Base-by-base conservation (phyloP, 1,284 basidiomycete genomes). In the Cryptococcus deneoformans region DNA sequence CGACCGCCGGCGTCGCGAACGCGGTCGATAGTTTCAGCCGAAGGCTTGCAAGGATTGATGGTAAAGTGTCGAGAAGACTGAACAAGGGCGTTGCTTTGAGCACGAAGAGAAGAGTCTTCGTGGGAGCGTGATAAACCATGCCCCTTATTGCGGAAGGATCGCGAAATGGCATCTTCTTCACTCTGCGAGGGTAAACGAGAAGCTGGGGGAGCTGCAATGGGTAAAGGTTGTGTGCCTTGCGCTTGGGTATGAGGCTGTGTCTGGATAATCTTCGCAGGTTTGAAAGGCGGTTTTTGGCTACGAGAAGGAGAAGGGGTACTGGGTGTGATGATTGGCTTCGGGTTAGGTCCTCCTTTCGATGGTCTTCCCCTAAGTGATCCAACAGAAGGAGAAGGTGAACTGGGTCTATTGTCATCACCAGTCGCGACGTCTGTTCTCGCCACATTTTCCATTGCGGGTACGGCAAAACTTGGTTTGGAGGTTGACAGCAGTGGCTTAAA, bases 1-100 rank as follows among this genome's bases (percentile, higher is more conserved):
- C 87, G 81, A 3, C 89, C 89, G 36, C 93, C 85, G 9, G 54
- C 56, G 46, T 61, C 60, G 11, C 60, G 37, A 2, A 61, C 47
- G 12, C 60, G 45, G 46, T 53, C 57, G 16, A 61, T 58, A 10
- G 60, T 61, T 24, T 61, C 60, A 3, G 48, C 57, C 5, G 60
- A 58, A 11, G 76, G 77, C 38, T 75, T 74, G 46, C 75, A 78
- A 1, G 77, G 77, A 46, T 78, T 78, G 39, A 78, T 70, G 0
- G 69, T 73, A 24, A 70, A 68, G 53, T 73, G 74, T 16, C 70
- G 64, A 3, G 66, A 60, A 11, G 57, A 51, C 14, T 58, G 54
- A 3, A 58, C 56, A 11, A 61, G 49, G 2, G 64, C 64, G n/a
- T 66, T 66, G 8, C 65, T 70, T 35, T 51, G 36, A 2, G 36